Evolutionary conservation across 2,329 filamentous ascomycete species (phyloP), one percentile per base, ranked within the genome.

Genomic region (Coleophoma cylindrospora): DNA sequence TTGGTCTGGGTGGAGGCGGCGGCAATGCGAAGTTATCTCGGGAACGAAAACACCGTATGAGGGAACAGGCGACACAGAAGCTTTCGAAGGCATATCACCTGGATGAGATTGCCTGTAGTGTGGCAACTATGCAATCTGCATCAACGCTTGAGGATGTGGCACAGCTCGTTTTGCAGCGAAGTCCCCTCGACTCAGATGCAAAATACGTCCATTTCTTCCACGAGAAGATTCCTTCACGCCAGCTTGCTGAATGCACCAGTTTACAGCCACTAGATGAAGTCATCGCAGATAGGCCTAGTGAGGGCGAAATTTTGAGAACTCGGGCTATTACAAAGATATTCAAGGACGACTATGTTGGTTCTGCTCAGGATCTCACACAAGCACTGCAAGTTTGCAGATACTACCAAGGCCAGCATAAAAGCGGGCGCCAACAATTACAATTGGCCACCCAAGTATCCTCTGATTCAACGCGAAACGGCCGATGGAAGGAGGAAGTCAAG

Each of bases 121-220:
- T 92, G 40, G 87, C 86, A 34, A 89, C 84, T 0, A 94, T 92
- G 88, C 87, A 92, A 69, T 83, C 84, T 49, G 83, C 87, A 1
- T 87, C 86, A 15, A 82, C 86, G 0, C 71, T 95, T 12, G 87
- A 94, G 59, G 86, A 89, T 51, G 85, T 94, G 3, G 88, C 86
- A 2, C 75, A 78, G 6, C 73, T 86, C 54, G 89, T 95, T 33
- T 69, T 94, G 54, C 82, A 87, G 64, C 76, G 87, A 53, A 84
- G 80, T 53, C 74, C 81, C n/a, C 66, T 75, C 46, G 83, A 91
- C 61, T 68, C 75, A 40, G 87, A 94, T 61, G 89, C 88, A 27
- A 87, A 86, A 66, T 94, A 94, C 64, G 89, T 94, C n/a, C 87
- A 94, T 64, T 94, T 92, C 70, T 95, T 95, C 67, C 88, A 92